Base-by-base conservation (phyloP, 495 filamentous ascomycete genomes). In the Amphirosellinia nigrospora region DNA sequence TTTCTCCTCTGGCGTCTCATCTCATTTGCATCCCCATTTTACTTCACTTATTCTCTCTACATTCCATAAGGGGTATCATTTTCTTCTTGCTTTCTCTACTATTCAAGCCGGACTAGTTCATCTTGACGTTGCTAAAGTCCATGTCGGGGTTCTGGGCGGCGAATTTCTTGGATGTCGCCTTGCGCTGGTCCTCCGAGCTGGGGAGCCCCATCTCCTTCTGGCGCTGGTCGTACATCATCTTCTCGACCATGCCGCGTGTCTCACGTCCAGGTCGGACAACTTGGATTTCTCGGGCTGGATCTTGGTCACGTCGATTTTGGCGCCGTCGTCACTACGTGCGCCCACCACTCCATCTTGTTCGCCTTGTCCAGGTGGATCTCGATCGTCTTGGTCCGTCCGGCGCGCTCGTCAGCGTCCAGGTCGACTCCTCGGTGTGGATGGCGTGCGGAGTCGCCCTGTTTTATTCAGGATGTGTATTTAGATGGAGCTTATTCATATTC, bases 201-300 rank as follows among this genome's bases (percentile, higher is more conserved):
- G 92, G 91, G 78, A 90, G 87, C 8, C 96, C 96, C 71, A 74
- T 34, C 86, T 97, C 96, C 89, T 98, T 98, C 86, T 97, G 94
- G 55, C 92, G 85, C 87, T 99, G 96, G 83, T 99, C 96, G 74
- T 86, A 99, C 96, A 99, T 99, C 96, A 99, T 98, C 88, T 99
- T 99, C 90, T 99, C 96, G 50, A 99, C 96, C 95, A 99, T 98
- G n/a, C 88, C 85, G 69, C 96, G 87, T 70, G 96, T 99, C 87
- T 97, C 93, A 62, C 95, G 77, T 99, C 96, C 68, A 99, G 83
- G 81, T 99, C 96, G 68, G 91, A 87, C 73, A 99, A 82, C 77
- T 92, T 96, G 71, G 89, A 92, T 78, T 92, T 94, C 83, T 99
- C 96, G 23, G 96, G 96, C 77, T 89, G 88, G 82, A 99, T 98